Percentiles rank a stretch among this genome's conserved stretches.
Conservation (phyloP, 2,329 filamentous ascomycete species). For the Juglanconis juglandina region DNA sequence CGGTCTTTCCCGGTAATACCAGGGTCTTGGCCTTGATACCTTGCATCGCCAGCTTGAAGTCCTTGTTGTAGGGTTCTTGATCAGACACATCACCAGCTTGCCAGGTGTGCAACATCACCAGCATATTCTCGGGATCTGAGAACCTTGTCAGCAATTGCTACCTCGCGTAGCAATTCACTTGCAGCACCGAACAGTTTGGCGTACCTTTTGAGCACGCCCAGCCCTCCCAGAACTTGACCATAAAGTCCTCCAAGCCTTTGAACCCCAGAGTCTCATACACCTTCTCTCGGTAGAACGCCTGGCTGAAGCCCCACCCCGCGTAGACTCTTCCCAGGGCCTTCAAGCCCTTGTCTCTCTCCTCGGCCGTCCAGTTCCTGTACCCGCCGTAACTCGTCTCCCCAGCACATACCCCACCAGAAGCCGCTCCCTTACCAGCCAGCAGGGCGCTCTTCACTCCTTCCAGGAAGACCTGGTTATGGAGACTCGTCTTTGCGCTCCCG, state of each 20-base stretch:
- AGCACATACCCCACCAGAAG: conserved; percentile 18
- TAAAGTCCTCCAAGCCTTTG: conserved; percentile 68
- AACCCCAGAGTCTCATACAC: conserved; percentile 66
- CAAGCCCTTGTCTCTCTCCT: conserved; percentile 40
- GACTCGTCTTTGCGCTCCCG: conserved; percentile 46
- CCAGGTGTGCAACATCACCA: conserved; percentile 65
- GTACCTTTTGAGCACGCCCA: conserved; percentile 49
- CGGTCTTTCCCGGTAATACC: conserved; percentile 68
- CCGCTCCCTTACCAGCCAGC: conserved; percentile 30
- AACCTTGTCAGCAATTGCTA: neutral
- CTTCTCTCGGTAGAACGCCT: conserved; percentile 72
- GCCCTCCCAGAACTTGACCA: conserved; percentile 71
- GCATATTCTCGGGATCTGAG: conserved; percentile 33
- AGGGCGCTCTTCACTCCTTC: conserved; percentile 51
- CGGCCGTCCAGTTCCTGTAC: conserved; percentile 17
- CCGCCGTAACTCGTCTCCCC: neutral
- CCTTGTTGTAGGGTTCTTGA: conserved; percentile 64
- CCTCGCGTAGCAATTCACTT: neutral
- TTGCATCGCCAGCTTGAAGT: conserved; percentile 63
- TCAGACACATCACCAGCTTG: conserved; percentile 68
- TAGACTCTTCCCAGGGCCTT: conserved; percentile 74
- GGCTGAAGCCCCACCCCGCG: conserved; percentile 77
- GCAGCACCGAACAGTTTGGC: neutral
- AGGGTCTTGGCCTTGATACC: conserved; percentile 70
- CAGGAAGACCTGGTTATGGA: conserved; percentile 53